Evolutionary conservation across 805 yeast genomes (phyloP), one percentile per base, ranked within the genome.

Genomic region (Wickerhamomyces kurtzmanii): DNA sequence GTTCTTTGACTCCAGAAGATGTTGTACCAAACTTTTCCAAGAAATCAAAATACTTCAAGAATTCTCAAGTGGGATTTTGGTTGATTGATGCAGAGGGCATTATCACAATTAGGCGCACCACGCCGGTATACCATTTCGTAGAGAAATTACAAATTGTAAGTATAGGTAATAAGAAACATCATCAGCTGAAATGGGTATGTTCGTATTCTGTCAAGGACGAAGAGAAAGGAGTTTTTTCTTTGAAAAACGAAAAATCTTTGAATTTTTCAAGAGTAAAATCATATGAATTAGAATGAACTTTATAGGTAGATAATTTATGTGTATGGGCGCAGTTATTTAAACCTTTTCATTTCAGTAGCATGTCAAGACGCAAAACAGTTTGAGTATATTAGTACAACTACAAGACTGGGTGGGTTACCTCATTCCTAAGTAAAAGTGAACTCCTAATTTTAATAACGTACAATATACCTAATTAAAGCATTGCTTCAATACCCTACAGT

Each of bases 231-330:
- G 59, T 57, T 22, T 71, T 84, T 41, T 62, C 72, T 5, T 51
- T 80, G 33, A 63, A 59, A 20, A 81, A 82, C 38, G 96, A 87
- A 47, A 79, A 77, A 40, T 75, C 86, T 9, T 87, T 83, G 53
- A 71, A 67, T 40, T 87, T 85, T 45, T 75, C 81, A 34, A 57
- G 81, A 26, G 89, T 79, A 2, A 60, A 38, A 36, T 49, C 59
- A 2, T 57, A 48, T 26, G 22, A 27, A 17, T 39, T 36, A 21
- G 20, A 27, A 8, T 24, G n/a, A n/a, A n/a, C n/a, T n/a, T n/a
- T n/a, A n/a, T n/a, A n/a, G n/a, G n/a, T n/a, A n/a, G n/a, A n/a
- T n/a, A n/a, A n/a, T n/a, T n/a, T n/a, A n/a, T n/a, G n/a, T n/a
- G n/a, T n/a, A n/a, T n/a, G n/a, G n/a, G n/a, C n/a, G n/a, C n/a